Evolutionary conservation across 2,329 filamentous ascomycete species (phyloP).

Genomic region (Fusarium torreyae): DNA sequence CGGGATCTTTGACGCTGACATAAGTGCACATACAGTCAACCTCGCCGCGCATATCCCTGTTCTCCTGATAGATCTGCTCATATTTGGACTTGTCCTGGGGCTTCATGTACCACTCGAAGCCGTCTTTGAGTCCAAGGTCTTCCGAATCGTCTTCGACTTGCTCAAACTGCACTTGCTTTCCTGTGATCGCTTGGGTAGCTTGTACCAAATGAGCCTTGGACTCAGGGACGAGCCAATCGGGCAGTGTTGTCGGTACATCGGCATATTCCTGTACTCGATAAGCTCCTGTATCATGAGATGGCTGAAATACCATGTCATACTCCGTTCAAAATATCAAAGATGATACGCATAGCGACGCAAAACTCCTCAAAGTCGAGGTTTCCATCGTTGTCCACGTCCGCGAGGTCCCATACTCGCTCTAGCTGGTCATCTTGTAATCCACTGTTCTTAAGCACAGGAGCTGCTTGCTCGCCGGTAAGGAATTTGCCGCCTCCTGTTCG

Average conservation of each 20-base stretch:
- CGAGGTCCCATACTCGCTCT: conserved; percentile 97
- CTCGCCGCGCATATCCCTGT: conserved; percentile 88
- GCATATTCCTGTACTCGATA: conserved; percentile 77
- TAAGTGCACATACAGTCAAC: conserved; percentile 74
- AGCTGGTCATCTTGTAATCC: conserved; percentile 80
- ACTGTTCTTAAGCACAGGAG: conserved; percentile 75
- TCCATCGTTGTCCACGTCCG: conserved; percentile 97
- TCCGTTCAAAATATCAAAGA: conserved; percentile 97
- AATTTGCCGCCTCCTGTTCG: conserved; percentile 73
- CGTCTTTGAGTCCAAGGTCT: conserved; percentile 88
- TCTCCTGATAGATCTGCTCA: conserved; percentile 96
- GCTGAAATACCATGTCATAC: conserved; percentile 61
- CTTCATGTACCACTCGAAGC: conserved; percentile 99
- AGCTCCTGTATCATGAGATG: conserved; percentile 26
- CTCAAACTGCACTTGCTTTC: conserved; percentile 87
- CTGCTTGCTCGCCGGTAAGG: conserved; percentile 73
- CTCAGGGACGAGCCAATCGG: conserved; percentile 97
- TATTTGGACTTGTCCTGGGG: conserved; percentile 93
- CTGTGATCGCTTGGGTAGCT: conserved; percentile 83
- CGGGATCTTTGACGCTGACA: neutral
- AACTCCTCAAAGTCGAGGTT: conserved; percentile 99
- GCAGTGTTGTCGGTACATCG: conserved; percentile 87
- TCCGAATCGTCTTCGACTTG: conserved; percentile 87
- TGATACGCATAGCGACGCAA: conserved; percentile 97
- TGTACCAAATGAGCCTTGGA: conserved; percentile 93